These are phyloP conservation scores for Candida anutae DNA, from an alignment of 1,139 yeast species.

Conservation along the genomic window DNA sequence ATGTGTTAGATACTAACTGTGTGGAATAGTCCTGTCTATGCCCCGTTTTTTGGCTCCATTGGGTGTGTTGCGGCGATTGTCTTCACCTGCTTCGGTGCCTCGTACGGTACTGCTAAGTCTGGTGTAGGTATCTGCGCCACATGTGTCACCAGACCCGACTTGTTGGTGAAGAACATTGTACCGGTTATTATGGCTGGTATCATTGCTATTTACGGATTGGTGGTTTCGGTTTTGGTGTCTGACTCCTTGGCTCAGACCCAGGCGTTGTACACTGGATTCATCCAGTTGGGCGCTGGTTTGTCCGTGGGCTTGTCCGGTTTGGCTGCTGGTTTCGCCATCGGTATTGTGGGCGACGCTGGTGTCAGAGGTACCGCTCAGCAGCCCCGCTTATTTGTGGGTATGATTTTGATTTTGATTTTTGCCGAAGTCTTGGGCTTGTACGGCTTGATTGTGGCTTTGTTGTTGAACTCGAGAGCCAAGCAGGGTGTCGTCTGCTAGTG, in stretches of 20 bases:
- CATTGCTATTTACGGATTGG: constrained; percentile 97
- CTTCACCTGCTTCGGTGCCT: constrained; percentile 98
- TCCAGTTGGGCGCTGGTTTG: constrained; percentile 96
- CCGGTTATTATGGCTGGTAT: constrained; percentile 99
- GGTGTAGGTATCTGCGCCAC: constrained; percentile 99
- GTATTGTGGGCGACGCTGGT: constrained; percentile 98
- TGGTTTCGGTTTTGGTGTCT: constrained; percentile 91
- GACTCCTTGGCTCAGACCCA: constrained; percentile 84
- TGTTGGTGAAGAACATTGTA: constrained; percentile 80
- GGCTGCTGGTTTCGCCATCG: constrained; percentile 98
- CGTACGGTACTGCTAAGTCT: constrained; percentile 98
- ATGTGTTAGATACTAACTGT: constrained; percentile 12
- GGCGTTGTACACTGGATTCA: constrained; percentile 94
- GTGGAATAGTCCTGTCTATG: constrained; percentile 58
- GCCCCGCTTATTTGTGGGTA: constrained; percentile 95
- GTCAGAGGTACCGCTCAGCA: constrained; percentile 96
- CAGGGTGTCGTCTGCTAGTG: constrained; percentile 77
- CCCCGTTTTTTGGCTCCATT: constrained; percentile 94
- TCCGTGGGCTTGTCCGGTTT: constrained; percentile 96
- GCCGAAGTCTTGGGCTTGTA: constrained; percentile 98
- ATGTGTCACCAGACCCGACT: constrained; percentile 94
- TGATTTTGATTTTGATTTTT: constrained; percentile 93
- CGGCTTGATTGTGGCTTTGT: constrained; percentile 94
- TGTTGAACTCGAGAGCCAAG: constrained; percentile 94
- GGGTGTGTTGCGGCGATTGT: constrained; percentile 99